Evolutionary conservation across 306 rosid species (phyloP), one percentile per base, ranked within the genome.

Genomic region (Quercus ilex): DNA sequence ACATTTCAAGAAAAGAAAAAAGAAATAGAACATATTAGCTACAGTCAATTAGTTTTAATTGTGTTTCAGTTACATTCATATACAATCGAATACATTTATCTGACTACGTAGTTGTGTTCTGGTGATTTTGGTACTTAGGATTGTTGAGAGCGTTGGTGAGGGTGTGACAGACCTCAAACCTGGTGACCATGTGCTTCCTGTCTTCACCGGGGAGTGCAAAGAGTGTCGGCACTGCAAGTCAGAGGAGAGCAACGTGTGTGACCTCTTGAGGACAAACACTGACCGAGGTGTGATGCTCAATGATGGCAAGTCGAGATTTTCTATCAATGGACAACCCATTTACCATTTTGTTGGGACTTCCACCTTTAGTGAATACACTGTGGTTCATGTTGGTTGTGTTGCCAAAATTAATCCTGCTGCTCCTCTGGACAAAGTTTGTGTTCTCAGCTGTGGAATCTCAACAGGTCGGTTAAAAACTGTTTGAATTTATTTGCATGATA

Each of bases 241-340:
- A 1, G 96, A 87, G 63, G 98, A 94, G 72, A 92, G 97, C 85
- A 94, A 94, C 91, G 86, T 94, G 97, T 94, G 98, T 68, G 94
- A 94, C 52, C 93, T 92, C 5, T 88, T 94, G 1, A 85, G 98
- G 80, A 85, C 83, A 82, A 85, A 88, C 81, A 89, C 96, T 1
- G 98, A 94, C 57, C 69, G 94, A 13, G 96, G 96, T 5, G 89
- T 85, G 4, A 92, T 94, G 98, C 58, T 94, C 79, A 67, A 5
- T 21, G 98, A 90, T 7, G 89, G 84, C 23, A 53, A 92, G 81
- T 4, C 92, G 0, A 88, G 97, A 72, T 94, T 94, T 81, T 87
- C 94, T 4, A 90, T 63, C 6, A 85, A 88, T 3, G 96, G 97
- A 73, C 79, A 94, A 17, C 98, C 97, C 0, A 77, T 92, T 20